Conservation (phyloP, 2,329 filamentous ascomycete species). For the Grosmannia huntii region DNA sequence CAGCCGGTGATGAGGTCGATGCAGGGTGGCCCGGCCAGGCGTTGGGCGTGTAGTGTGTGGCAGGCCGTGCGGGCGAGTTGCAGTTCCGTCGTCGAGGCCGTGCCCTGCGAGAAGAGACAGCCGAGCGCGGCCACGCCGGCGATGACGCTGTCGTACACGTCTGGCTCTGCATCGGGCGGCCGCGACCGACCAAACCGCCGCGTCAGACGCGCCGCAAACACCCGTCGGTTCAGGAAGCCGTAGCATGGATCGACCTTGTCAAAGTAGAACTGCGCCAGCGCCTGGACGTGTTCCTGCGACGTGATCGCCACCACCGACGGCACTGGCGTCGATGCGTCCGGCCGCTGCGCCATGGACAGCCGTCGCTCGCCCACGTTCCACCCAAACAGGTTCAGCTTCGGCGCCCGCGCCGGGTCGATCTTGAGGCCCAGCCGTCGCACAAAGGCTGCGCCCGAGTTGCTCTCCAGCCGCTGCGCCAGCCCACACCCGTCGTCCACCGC, state of each 20-base stretch:
- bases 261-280: slow-evolving; percentile 34
- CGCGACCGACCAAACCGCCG: slow-evolving; percentile 19
- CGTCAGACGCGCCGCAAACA: slow-evolving; percentile 18
- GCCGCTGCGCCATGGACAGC: not conserved
- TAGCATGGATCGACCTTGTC: slow-evolving; percentile 39
- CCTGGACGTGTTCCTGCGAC: slow-evolving; percentile 32
- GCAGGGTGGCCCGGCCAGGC: slow-evolving; percentile 19
- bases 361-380: not conserved
- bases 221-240: slow-evolving; percentile 29
- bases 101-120: slow-evolving; percentile 33
- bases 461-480: slow-evolving; percentile 3
- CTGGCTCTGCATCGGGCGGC: not conserved
- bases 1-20: slow-evolving; percentile 32
- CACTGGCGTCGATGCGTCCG: not conserved
- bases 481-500: not conserved
- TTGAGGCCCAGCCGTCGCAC: slow-evolving; percentile 5
- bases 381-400: slow-evolving; percentile 5
- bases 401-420: slow-evolving; percentile 5
- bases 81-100: slow-evolving; percentile 27
- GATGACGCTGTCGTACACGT: slow-evolving; percentile 33
- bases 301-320: slow-evolving; percentile 22
- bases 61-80: slow-evolving; percentile 26
- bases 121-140: slow-evolving; percentile 44
- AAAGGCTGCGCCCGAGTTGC: slow-evolving; percentile 5
- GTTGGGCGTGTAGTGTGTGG: slow-evolving; percentile 27